phyloP scores from a whole-genome alignment of 2,329 filamentous ascomycete species.

The Microsporum audouinii region DNA sequence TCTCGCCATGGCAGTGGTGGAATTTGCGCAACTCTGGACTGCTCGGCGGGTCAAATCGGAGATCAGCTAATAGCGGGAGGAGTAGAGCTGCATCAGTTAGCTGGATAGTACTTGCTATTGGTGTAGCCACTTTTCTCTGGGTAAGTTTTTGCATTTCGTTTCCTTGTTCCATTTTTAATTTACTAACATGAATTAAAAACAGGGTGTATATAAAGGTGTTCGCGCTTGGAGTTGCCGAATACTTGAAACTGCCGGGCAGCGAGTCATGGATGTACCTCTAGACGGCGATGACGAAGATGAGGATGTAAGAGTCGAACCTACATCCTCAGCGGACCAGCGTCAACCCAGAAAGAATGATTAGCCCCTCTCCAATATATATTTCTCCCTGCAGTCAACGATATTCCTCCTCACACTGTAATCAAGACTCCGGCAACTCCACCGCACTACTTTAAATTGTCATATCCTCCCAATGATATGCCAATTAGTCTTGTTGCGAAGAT shows the following conservation, averaged over 20 bases:
- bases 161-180: not conserved
- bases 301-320: conserved; percentile 9
- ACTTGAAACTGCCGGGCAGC: conserved; percentile 67
- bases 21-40: conserved; percentile 55
- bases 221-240: conserved; percentile 58
- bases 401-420: not conserved
- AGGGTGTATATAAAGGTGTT: conserved; percentile 75
- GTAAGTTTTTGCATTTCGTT: conserved; percentile 38
- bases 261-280: conserved; percentile 60
- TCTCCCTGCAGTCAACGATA: not conserved
- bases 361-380: not conserved
- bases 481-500: conserved; percentile 97
- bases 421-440: conserved; percentile 20
- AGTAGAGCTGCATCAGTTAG: conserved; percentile 69
- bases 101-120: conserved; percentile 67
- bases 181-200: not conserved
- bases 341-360: conserved; percentile 21
- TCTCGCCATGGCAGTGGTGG: conserved; percentile 67
- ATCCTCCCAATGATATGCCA: conserved; percentile 70
- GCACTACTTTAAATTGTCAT: conserved; percentile 98
- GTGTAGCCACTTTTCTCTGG: conserved; percentile 65
- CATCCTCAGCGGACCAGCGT: conserved; percentile 5
- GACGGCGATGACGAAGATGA: conserved; percentile 47
- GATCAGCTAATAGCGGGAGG: conserved; percentile 55
- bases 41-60: conserved; percentile 37